A percentile compares a stretch with the other conserved stretches of the same genome.
phyloP scores from a whole-genome alignment of 768 basidiomycete species.

The Dioszegia aurantiaca region DNA sequence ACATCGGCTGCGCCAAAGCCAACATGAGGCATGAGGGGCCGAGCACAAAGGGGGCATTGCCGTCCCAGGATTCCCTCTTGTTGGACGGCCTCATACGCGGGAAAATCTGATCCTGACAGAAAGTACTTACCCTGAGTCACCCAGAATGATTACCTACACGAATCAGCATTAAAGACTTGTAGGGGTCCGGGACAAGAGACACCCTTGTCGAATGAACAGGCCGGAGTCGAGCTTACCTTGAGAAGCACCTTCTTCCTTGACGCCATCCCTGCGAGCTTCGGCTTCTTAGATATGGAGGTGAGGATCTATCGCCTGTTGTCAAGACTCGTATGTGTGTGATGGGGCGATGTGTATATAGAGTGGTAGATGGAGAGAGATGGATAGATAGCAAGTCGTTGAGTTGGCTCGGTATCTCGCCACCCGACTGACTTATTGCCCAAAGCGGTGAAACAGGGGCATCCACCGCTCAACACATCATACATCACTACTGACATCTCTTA shows the following conservation, averaged over 20 bases:
- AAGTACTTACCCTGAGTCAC: conserved; percentile 60
- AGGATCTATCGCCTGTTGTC: no score
- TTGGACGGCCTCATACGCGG: no score
- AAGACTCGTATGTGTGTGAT: no score
- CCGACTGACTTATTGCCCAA: conserved; percentile 3
- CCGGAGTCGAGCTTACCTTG: conserved; percentile 50
- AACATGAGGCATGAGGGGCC: neutral
- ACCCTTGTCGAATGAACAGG: neutral
- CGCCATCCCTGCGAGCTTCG: conserved; percentile 54
- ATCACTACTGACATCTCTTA: no score
- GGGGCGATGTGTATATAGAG: no score
- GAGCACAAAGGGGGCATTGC: conserved; percentile 12
- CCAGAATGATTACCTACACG: conserved; percentile 90
- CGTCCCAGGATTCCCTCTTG: neutral
- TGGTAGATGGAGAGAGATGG: neutral
- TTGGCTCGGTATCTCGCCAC: conserved; percentile 1
- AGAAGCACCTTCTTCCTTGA: conserved; percentile 56
- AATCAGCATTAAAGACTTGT: conserved; percentile 7
- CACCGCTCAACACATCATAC: neutral
- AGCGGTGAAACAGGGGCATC: neutral
- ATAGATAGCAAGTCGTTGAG: neutral
- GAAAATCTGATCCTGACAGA: no score
- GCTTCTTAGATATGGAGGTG: neutral
- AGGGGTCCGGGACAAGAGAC: neutral
- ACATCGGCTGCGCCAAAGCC: no score